Conservation (phyloP, 768 basidiomycete species). For the Lenzites betulinus region DNA sequence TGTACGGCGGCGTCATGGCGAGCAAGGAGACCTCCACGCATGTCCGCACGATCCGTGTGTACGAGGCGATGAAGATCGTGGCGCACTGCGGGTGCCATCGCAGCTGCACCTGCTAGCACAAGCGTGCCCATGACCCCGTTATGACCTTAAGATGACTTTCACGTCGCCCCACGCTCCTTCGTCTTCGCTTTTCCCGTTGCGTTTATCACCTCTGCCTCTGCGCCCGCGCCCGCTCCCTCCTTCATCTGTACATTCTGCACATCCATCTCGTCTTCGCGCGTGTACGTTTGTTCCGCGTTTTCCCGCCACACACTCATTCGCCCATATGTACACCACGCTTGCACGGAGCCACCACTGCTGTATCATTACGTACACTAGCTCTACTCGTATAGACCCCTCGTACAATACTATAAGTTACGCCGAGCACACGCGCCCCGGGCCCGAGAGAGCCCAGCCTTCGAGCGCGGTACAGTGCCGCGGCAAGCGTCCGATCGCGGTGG, state of each 20-base stretch:
- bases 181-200: not conserved
- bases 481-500: not conserved
- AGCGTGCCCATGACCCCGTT: not conserved
- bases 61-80: conserved; percentile 22
- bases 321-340: not conserved
- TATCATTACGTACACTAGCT: conserved; percentile 20
- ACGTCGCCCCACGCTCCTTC: conserved; percentile 4
- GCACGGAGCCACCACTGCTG: conserved; percentile 3
- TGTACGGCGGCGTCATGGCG: conserved; percentile 11
- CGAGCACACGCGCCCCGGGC: not conserved
- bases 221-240: not conserved
- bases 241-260: conserved; percentile 1
- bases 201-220: not conserved
- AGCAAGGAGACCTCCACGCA: conserved; percentile 12
- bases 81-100: conserved; percentile 4
- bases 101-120: not conserved
- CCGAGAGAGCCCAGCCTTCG: not conserved
- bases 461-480: not conserved
- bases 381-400: conserved; percentile 10
- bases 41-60: conserved; percentile 28
- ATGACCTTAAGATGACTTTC: conserved; percentile 4
- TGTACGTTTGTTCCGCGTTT: not conserved
- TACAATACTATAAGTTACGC: conserved; percentile 20
- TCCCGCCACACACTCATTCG: not conserved
- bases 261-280: not conserved